Percentiles rank a stretch among this genome's conserved stretches.
Conservation (phyloP, 768 basidiomycete genomes). For the Lentinus tigrinus region DNA sequence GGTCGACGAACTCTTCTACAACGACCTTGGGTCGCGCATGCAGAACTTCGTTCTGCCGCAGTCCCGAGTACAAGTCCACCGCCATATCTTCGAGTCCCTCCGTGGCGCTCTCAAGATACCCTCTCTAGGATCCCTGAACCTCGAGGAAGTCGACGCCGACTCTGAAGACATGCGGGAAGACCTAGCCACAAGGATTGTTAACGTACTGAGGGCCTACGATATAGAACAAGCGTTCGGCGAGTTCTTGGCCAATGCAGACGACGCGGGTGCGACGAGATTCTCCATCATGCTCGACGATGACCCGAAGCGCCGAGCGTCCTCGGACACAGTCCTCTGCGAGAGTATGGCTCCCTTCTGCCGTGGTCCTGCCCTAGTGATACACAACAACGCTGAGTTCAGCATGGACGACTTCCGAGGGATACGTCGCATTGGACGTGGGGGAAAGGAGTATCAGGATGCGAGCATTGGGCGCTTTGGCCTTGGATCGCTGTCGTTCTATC, state of each 20-base stretch:
- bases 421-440: constrained; percentile 43
- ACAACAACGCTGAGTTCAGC: constrained; percentile 44
- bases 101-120: constrained; percentile 17
- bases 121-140: constrained; percentile 18
- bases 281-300: constrained; percentile 39
- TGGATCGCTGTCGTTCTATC: constrained; percentile 52
- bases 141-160: constrained; percentile 24
- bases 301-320: neutral
- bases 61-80: constrained; percentile 4
- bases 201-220: constrained; percentile 42
- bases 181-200: constrained; percentile 41
- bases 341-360: constrained; percentile 35
- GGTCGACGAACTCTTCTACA: constrained; percentile 8
- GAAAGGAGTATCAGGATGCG: constrained; percentile 36
- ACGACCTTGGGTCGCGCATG: constrained; percentile 9
- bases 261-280: constrained; percentile 47
- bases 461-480: constrained; percentile 53
- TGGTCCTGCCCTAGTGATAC: constrained; percentile 41
- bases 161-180: constrained; percentile 44
- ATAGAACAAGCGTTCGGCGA: constrained; percentile 45
- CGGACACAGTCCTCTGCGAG: constrained; percentile 29
- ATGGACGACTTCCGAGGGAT: constrained; percentile 47
- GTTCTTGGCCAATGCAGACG: constrained; percentile 53
- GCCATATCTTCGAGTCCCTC: constrained; percentile 2
- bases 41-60: neutral